Evolutionary conservation across 768 basidiomycete genomes (phyloP), one percentile per base, ranked within the genome.

Genomic region (Naematelia aurantialba): DNA sequence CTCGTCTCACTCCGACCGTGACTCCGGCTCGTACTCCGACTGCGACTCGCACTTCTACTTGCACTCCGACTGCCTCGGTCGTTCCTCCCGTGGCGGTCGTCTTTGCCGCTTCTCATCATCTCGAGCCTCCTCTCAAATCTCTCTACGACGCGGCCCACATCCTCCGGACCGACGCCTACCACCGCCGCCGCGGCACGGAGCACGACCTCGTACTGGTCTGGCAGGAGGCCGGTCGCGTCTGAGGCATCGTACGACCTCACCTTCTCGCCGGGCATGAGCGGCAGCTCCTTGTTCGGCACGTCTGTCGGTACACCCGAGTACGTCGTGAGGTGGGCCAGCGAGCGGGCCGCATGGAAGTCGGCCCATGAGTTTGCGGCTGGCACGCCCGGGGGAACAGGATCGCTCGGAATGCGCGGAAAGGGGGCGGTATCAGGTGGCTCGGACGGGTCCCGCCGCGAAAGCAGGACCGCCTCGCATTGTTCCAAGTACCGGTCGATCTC

Each of bases 241-340:
- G 80, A 79, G n/a, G 81, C 78, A 30, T 84, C 80, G 78, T 85
- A 89, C 49, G 90, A 82, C 50, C 79, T 79, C 77, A 87, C 85
- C 51, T 76, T 76, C 60, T 84, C 82, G 1, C 87, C 89, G 2
- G 87, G 84, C 69, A 79, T 79, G 1, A 77, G 67, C 12, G 57
- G 61, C 22, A 65, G 49, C 2, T 47, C 8, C 22, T 59, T 63
- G 45, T 62, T 64, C 10, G 45, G 55, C 5, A 44, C 60, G 55
- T 50, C 29, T 44, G 27, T 39, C 22, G 14, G 56, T 48, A 31
- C 42, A 49, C 25, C 45, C 30, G 13, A 48, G 34, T 30, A 14
- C 27, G 26, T 19, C 25, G 21, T 11, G 12, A 19, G 17, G 42
- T 42, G 11, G 49, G 52, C 19, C 12, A 14, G 22, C 11, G 57